A percentile compares a stretch with the other conserved stretches of the same genome.
Conservation (phyloP, 73 alveolate species). For the Stentor coeruleus region DNA sequence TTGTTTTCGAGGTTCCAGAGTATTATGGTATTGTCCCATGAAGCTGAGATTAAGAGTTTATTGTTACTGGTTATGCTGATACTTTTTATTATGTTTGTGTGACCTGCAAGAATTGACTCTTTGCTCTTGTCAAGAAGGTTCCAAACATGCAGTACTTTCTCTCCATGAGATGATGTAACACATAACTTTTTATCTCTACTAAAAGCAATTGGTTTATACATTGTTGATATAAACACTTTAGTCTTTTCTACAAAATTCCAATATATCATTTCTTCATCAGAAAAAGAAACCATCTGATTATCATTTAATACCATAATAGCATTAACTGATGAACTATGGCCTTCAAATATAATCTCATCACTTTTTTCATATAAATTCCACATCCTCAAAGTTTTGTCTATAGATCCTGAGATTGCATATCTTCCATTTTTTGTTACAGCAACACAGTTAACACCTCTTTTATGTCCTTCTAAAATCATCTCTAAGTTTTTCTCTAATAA, state of each 20-base stretch:
- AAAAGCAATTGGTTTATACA: no score
- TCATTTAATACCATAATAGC: neutral
- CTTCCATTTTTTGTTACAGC: neutral
- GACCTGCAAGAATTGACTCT: no score
- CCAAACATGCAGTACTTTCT: no score
- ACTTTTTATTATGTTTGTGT: neutral
- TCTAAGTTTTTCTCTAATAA: neutral
- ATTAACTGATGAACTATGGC: neutral
- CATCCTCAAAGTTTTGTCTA: neutral
- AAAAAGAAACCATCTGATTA: neutral
- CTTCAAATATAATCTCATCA: neutral
- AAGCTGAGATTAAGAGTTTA: neutral
- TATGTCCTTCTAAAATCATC: neutral
- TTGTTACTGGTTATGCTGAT: neutral
- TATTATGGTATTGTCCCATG: neutral
- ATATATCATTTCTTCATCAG: neutral
- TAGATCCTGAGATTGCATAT: neutral
- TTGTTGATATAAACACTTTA: no score
- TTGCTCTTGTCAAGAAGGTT: no score
- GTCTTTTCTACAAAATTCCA: no score
- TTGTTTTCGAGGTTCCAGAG: neutral
- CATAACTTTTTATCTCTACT: no score
- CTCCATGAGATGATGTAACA: no score
- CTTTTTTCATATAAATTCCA: neutral
- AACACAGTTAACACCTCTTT: neutral